Evolutionary conservation across 257 asterid species (phyloP), one percentile per base, ranked within the genome.

Genomic region (Cinchona pubescens): DNA sequence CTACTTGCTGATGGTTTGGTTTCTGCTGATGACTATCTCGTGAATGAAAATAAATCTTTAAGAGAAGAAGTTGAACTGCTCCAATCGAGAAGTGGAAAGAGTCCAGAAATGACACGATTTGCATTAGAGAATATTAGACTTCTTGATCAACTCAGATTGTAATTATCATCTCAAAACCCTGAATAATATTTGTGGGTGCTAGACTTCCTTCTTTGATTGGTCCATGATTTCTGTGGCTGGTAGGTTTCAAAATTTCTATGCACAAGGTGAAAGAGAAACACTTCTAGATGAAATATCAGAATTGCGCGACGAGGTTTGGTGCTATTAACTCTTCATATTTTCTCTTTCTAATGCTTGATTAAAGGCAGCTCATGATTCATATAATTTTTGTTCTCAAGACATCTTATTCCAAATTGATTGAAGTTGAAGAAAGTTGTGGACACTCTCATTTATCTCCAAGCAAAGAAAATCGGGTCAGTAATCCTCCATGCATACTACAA

Each of bases 31-130:
- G 77, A 78, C 73, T 85, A 79, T 77, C 77, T 79, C 76, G 69
- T 81, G 79, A 87, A 82, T 21, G 92, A 90, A 78, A 87, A 87
- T 76, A 83, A 64, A 51, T 82, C 84, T 65, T 81, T 88, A 71
- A 81, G 85, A 85, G 90, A 87, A 79, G 91, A 88, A 79, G 86
- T 79, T 63, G 71, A 69, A 83, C 70, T 82, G 73, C 92, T 88
- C 71, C 86, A 79, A 78, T 86, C 79, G 61, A 84, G 83, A 74
- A 67, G 60, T 35, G 82, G 77, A 70, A 83, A 64, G 74, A 84
- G 85, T 70, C 91, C 92, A 51, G 87, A 82, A 83, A 73, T 81
- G 67, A 81, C 64, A 79, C 80, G 43, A 37, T 76, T 82, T 51
- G 84, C 84, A 38, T 69, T 45, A 66, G 92, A 90, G 85, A 90